These are phyloP conservation scores for Lasiosphaeria hispida DNA, from an alignment of 495 filamentous ascomycete genomes.

Conservation along the genomic window DNA sequence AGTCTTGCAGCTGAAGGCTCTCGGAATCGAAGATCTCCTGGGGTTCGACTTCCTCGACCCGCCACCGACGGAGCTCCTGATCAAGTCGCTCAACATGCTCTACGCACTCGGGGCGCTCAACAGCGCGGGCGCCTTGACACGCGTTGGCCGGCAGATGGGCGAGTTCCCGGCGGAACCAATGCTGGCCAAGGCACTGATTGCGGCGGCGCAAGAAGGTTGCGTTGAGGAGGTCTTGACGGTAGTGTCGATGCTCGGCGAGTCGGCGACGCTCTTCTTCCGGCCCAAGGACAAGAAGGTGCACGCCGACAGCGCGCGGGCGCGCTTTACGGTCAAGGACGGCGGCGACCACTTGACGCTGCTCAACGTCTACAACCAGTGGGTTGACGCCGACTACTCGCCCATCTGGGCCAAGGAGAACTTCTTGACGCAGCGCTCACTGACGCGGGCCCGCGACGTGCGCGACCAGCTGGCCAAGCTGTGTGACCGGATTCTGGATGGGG, in stretches of 20 bases:
- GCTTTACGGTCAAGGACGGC: conserved; percentile 90
- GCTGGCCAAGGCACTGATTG: conserved; percentile 89
- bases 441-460: conserved; percentile 84
- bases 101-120: conserved; percentile 91
- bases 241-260: conserved; percentile 89
- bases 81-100: conserved; percentile 85
- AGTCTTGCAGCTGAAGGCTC: conserved; percentile 80
- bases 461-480: conserved; percentile 94
- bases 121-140: conserved; percentile 84
- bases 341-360: conserved; percentile 88
- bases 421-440: conserved; percentile 82
- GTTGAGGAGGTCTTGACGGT: conserved; percentile 95
- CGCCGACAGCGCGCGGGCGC: conserved; percentile 85
- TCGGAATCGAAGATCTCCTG: conserved; percentile 91
- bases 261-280: conserved; percentile 85
- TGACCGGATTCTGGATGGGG: conserved; percentile 81
- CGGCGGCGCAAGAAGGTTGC: conserved; percentile 81
- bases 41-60: conserved; percentile 98
- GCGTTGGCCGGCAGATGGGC: conserved; percentile 91
- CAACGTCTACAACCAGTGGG: conserved; percentile 98
- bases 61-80: conserved; percentile 85
- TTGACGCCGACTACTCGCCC: conserved; percentile 83
- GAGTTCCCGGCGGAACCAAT: conserved; percentile 95
- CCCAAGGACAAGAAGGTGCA: conserved; percentile 98
- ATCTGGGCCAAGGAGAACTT: conserved; percentile 95